Evolutionary conservation across 1,284 basidiomycete species (phyloP).

Genomic region (Sporisorium graminicola): DNA sequence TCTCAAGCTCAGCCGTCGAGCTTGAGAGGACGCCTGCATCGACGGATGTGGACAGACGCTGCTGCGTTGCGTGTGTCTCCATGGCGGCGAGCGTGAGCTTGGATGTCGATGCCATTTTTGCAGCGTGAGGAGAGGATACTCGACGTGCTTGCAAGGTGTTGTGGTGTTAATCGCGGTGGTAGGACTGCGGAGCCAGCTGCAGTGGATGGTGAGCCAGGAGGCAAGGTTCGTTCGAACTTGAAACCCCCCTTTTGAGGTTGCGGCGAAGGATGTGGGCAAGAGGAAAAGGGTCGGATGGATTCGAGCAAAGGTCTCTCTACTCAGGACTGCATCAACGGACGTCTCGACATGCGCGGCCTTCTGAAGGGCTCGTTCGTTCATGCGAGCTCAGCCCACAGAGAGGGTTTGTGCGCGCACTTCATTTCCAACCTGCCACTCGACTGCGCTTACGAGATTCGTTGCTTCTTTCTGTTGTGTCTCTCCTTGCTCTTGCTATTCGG

Average conservation of each 20-base stretch:
- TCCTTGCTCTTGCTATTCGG: background rate
- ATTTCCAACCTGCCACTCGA: background rate
- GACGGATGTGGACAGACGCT: slow-evolving; percentile 5
- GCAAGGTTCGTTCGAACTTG: background rate
- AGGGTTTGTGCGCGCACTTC: too few relatives aligned
- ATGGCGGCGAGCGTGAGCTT: slow-evolving; percentile 24
- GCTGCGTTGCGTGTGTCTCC: slow-evolving; percentile 4
- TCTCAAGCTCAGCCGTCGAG: slow-evolving; percentile 31
- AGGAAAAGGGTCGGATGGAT: background rate
- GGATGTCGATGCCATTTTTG: slow-evolving; percentile 41
- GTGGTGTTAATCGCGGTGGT: background rate
- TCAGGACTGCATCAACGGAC: background rate
- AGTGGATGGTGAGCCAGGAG: background rate
- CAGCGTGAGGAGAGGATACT: background rate
- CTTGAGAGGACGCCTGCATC: slow-evolving; percentile 30
- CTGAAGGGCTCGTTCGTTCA: background rate
- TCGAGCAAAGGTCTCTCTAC: background rate
- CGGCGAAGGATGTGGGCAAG: background rate
- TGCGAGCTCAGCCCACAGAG: background rate
- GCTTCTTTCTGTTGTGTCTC: background rate
- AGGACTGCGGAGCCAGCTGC: background rate
- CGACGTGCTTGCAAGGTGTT: background rate
- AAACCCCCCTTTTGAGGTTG: background rate
- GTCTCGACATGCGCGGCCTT: background rate
- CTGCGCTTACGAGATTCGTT: slow-evolving; percentile 13